phyloP scores from a whole-genome alignment of 345 rosid genomes.

The Bruguiera parviflora region DNA sequence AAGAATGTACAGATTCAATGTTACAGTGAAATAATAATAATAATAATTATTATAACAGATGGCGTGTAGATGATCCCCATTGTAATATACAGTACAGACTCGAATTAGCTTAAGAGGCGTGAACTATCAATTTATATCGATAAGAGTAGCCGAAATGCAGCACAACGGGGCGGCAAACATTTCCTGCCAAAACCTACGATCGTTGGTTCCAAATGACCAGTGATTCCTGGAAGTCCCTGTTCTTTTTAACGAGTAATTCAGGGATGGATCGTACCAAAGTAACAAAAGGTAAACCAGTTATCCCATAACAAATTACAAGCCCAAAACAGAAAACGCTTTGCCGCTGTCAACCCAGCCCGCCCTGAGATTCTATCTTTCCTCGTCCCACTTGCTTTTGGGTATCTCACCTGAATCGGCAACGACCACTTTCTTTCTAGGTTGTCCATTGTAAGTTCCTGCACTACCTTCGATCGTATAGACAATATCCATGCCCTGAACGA shows the following conservation, averaged over 20 bases:
- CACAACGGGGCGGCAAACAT: background rate
- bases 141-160: constrained; percentile 8
- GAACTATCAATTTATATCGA: background rate
- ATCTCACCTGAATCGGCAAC: constrained; percentile 91
- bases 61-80: too few relatives aligned
- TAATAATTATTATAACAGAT: too few relatives aligned
- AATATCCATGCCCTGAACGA: constrained; percentile 88
- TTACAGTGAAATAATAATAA: too few relatives aligned
- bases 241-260: background rate
- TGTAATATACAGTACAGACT: too few relatives aligned
- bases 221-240: background rate
- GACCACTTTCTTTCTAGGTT: constrained; percentile 88
- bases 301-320: constrained; percentile 3
- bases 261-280: constrained; percentile 17
- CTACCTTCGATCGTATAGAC: constrained; percentile 92
- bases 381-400: constrained; percentile 86
- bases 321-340: background rate
- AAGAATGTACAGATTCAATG: too few relatives aligned
- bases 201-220: constrained; percentile 1
- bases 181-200: background rate
- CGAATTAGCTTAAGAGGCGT: too few relatives aligned
- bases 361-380: constrained; percentile 49
- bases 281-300: background rate
- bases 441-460: constrained; percentile 93
- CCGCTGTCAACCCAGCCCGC: background rate